Evolutionary conservation across 345 rosid species (phyloP).

Genomic region (Pugionium dolabratum): DNA sequence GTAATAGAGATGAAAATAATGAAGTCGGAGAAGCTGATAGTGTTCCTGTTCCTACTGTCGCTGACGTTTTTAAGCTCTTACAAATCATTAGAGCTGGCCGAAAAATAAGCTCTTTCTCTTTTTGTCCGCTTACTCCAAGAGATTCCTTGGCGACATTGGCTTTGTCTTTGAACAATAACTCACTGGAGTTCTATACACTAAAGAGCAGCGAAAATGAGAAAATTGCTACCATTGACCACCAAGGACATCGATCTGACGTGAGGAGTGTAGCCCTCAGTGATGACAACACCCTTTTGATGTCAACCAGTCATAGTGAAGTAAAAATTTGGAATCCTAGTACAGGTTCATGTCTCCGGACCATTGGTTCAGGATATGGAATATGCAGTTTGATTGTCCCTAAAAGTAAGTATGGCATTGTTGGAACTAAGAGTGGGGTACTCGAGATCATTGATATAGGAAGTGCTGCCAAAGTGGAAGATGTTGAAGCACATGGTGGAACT

Average conservation of each 20-base stretch:
- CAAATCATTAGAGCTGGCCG: conserved; percentile 77
- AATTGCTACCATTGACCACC: conserved; percentile 73
- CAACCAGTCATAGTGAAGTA: conserved; percentile 90
- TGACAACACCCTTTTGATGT: conserved; percentile 84
- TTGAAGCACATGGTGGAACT: conserved; percentile 91
- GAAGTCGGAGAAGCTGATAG: conserved; percentile 44
- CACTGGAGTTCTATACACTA: conserved; percentile 75
- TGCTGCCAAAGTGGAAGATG: conserved; percentile 65
- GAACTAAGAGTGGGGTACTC: conserved; percentile 83
- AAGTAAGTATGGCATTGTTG: conserved; percentile 80
- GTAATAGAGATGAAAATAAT: conserved; percentile 44
- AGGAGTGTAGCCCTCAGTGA: conserved; percentile 89
- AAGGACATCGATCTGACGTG: conserved; percentile 92
- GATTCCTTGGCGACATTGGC: conserved; percentile 69
- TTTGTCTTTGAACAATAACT: conserved; percentile 83
- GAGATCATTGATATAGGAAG: conserved; percentile 89
- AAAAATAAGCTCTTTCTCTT: conserved; percentile 82
- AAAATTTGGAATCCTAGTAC: conserved; percentile 97
- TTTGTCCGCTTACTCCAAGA: conserved; percentile 65
- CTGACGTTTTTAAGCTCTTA: conserved; percentile 80
- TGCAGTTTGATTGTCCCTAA: conserved; percentile 89
- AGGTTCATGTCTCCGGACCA: conserved; percentile 87
- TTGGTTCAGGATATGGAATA: conserved; percentile 88
- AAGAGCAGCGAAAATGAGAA: conserved; percentile 53
- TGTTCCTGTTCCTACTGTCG: conserved; percentile 44